A percentile compares a stretch with the other conserved stretches of the same genome.
Conservation (phyloP, 805 yeast genomes). For the Saccharomycopsis selenospora region DNA sequence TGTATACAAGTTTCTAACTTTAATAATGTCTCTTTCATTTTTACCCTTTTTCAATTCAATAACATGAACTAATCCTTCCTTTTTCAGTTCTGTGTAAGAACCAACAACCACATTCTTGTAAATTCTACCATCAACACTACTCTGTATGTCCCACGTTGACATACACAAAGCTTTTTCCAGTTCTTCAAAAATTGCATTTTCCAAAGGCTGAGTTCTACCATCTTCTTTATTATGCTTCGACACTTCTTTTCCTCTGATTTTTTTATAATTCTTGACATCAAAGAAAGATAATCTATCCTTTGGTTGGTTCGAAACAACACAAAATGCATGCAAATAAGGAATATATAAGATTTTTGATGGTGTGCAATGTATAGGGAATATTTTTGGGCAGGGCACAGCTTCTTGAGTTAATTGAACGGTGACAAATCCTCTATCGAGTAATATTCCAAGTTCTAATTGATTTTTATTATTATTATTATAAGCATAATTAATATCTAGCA, state of each 20-base stretch:
- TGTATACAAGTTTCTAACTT: slow-evolving; percentile 9
- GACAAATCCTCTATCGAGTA: slow-evolving; percentile 9
- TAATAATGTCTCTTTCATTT: slow-evolving; percentile 5
- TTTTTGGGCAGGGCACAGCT: slow-evolving; percentile 6
- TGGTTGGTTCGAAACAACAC: slow-evolving; percentile 5
- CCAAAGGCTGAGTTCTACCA: too few species aligned
- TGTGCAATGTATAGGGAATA: slow-evolving; percentile 6
- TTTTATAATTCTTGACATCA: slow-evolving; percentile 11
- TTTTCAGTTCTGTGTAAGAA: background rate
- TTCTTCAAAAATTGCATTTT: slow-evolving; percentile 2
- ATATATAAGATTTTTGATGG: slow-evolving; percentile 9
- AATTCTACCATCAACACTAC: background rate
- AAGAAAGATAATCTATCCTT: slow-evolving; percentile 7
- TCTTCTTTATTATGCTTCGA: background rate
- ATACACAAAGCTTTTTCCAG: slow-evolving; percentile 3
- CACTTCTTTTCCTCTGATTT: background rate
- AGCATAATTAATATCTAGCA: background rate
- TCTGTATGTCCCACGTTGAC: slow-evolving; percentile 8
- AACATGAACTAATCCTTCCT: slow-evolving; percentile 10
- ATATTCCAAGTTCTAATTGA: background rate
- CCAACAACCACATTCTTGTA: slow-evolving; percentile 17
- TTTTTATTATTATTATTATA: background rate
- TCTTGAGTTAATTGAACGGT: background rate
- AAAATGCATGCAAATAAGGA: slow-evolving; percentile 12
- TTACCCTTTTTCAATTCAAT: slow-evolving; percentile 12